These are phyloP conservation scores for Venturia pyrina DNA, from an alignment of 2,329 filamentous ascomycete species.

Conservation along the genomic window DNA sequence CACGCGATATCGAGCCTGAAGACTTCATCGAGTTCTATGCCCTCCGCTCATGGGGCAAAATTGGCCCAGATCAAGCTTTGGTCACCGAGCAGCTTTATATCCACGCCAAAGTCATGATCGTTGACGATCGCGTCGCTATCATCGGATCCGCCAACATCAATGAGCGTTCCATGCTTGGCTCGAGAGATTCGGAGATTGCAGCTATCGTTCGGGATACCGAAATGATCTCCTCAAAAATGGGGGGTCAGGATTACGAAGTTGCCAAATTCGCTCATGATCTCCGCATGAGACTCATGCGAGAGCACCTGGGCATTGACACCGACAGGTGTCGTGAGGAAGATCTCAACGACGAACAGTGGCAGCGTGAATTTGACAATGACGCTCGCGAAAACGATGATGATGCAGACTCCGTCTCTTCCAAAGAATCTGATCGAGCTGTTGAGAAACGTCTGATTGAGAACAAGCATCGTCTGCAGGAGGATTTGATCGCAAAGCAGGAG, in stretches of 20 bases:
- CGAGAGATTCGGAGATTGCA: slow-evolving; percentile 83
- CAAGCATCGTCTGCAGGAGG: slow-evolving; percentile 39
- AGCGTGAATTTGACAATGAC: neutral
- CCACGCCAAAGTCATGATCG: slow-evolving; percentile 92
- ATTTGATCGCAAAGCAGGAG: slow-evolving; percentile 47
- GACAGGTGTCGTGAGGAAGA: slow-evolving; percentile 51
- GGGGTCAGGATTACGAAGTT: slow-evolving; percentile 76
- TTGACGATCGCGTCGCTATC: slow-evolving; percentile 84
- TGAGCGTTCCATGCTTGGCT: slow-evolving; percentile 88
- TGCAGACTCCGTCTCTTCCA: slow-evolving; percentile 1
- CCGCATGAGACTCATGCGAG: slow-evolving; percentile 87
- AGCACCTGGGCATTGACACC: slow-evolving; percentile 91
- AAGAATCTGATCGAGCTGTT: slow-evolving; percentile 12
- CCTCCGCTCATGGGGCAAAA: slow-evolving; percentile 82
- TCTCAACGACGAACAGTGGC: slow-evolving; percentile 12
- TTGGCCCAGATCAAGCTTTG: slow-evolving; percentile 69
- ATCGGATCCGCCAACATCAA: slow-evolving; percentile 99
- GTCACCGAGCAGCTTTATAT: slow-evolving; percentile 97
- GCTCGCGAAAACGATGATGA: neutral
- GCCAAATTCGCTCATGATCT: slow-evolving; percentile 88
- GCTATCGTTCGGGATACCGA: slow-evolving; percentile 86
- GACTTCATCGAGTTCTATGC: slow-evolving; percentile 96
- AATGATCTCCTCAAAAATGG: slow-evolving; percentile 88
- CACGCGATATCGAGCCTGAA: slow-evolving; percentile 76
- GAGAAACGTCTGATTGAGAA: slow-evolving; percentile 24